Evolutionary conservation across 306 rosid species (phyloP).

Genomic region (Fragaria vesca): DNA sequence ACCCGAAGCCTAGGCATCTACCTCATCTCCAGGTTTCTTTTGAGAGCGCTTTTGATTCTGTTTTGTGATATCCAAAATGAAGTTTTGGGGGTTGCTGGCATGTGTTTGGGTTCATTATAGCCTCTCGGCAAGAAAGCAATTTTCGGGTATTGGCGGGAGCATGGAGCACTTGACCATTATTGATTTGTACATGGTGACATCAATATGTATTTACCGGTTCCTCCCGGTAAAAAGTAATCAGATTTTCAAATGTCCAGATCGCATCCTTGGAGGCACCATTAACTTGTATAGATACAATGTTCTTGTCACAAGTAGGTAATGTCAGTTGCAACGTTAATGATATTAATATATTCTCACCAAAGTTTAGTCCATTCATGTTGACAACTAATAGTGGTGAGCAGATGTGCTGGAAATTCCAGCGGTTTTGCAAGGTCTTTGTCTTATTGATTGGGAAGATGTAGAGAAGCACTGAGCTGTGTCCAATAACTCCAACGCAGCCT

Average conservation of each 20-base stretch:
- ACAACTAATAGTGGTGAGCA: not conserved
- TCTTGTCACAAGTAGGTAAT: slow-evolving; percentile 37
- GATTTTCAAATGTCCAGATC: slow-evolving; percentile 25
- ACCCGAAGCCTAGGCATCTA: slow-evolving; percentile 60
- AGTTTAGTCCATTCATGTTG: not conserved
- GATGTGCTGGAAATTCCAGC: not conserved
- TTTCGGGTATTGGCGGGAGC: slow-evolving; percentile 32
- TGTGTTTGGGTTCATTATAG: slow-evolving; percentile 32
- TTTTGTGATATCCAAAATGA: slow-evolving; percentile 29
- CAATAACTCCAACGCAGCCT: not conserved
- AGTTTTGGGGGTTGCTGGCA: slow-evolving; percentile 26
- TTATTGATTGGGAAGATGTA: not conserved
- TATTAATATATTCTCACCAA: not conserved
- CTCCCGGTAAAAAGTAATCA: slow-evolving; percentile 33
- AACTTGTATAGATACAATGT: slow-evolving; percentile 57
- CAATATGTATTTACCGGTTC: slow-evolving; percentile 45
- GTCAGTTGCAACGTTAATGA: slow-evolving; percentile 32
- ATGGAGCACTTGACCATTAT: slow-evolving; percentile 37
- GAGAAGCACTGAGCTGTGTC: not conserved
- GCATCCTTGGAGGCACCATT: slow-evolving; percentile 33
- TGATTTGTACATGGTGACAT: slow-evolving; percentile 57
- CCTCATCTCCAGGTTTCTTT: slow-evolving; percentile 70
- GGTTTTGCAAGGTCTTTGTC: not conserved
- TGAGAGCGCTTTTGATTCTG: slow-evolving; percentile 56
- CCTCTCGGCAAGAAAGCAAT: slow-evolving; percentile 13